Percentiles rank a stretch among this genome's conserved stretches.
These are phyloP conservation scores for Phyllostachys edulis DNA, from an alignment of 176 grass and related monocot species.

Conservation along the genomic window DNA sequence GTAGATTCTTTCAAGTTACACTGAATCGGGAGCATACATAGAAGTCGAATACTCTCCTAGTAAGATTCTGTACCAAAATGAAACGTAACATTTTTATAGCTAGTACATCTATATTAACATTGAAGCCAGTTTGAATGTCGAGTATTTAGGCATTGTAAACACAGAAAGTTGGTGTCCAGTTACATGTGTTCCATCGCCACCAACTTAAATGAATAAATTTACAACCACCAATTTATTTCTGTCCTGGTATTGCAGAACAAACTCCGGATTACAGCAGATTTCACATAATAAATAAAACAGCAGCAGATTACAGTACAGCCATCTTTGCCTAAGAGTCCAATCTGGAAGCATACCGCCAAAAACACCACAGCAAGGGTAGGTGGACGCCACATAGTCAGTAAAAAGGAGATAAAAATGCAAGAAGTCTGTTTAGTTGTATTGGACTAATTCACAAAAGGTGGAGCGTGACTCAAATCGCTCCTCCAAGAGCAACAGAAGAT, in stretches of 20 bases:
- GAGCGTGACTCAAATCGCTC: slow-evolving; percentile 26
- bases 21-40: neutral
- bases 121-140: neutral
- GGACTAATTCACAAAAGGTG: slow-evolving; percentile 50
- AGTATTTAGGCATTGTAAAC: neutral
- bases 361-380: neutral
- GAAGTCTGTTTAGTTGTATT: slow-evolving; percentile 14
- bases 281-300: no score
- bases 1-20: neutral
- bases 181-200: neutral
- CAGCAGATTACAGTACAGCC: neutral
- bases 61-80: neutral
- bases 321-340: slow-evolving; percentile 28
- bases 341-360: slow-evolving; percentile 1
- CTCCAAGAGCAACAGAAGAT: slow-evolving; percentile 33
- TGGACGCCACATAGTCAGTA: slow-evolving; percentile 15
- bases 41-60: neutral
- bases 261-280: neutral
- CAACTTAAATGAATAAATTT: slow-evolving; percentile 8
- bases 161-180: slow-evolving; percentile 14
- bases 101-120: neutral
- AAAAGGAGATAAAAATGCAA: slow-evolving; percentile 22
- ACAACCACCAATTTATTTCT: slow-evolving; percentile 28
- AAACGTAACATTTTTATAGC: neutral
- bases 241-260: slow-evolving; percentile 26